Percentiles rank a stretch among this genome's conserved stretches.
Evolutionary conservation across 441 rosid species (phyloP).

Genomic region (Gossypium schwendimanii): DNA sequence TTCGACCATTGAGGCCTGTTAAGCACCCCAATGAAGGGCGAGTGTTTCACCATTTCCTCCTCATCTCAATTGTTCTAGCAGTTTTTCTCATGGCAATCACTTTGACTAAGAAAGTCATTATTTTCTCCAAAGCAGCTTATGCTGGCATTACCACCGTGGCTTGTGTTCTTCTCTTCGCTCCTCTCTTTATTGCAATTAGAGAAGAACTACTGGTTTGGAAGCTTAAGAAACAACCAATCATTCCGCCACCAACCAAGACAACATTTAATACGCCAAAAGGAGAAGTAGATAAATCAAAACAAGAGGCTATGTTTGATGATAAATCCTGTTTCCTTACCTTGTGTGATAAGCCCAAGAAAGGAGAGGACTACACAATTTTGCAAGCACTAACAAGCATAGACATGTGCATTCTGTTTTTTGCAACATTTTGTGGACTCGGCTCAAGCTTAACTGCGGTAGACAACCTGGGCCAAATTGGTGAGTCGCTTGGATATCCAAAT

Average conservation of each 20-base stretch:
- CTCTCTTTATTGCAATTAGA: too few relatives aligned
- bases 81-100: too few relatives aligned
- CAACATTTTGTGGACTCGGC: slow-evolving; percentile 68
- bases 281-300: slow-evolving; percentile 5
- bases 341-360: slow-evolving; percentile 22
- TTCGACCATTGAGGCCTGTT: slow-evolving; percentile 35
- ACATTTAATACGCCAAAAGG: slow-evolving; percentile 14
- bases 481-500: slow-evolving; percentile 65
- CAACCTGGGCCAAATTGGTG: slow-evolving; percentile 49
- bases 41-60: slow-evolving; percentile 26
- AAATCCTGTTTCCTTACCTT: too few relatives aligned
- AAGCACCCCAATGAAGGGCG: slow-evolving; percentile 31
- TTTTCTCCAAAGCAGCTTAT: too few relatives aligned
- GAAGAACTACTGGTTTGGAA: too few relatives aligned
- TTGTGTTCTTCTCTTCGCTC: too few relatives aligned
- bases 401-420: slow-evolving; percentile 53
- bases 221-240: slow-evolving; percentile 9
- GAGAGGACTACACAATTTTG: slow-evolving; percentile 78
- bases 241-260: slow-evolving; percentile 21
- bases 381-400: slow-evolving; percentile 72
- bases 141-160: too few relatives aligned
- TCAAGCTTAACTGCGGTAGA: slow-evolving; percentile 50
- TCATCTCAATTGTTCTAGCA: too few relatives aligned
- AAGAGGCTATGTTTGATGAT: slow-evolving; percentile 15
- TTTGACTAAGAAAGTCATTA: too few relatives aligned